Base-by-base conservation (phyloP, 306 rosid species). In the Castanea sativa region DNA sequence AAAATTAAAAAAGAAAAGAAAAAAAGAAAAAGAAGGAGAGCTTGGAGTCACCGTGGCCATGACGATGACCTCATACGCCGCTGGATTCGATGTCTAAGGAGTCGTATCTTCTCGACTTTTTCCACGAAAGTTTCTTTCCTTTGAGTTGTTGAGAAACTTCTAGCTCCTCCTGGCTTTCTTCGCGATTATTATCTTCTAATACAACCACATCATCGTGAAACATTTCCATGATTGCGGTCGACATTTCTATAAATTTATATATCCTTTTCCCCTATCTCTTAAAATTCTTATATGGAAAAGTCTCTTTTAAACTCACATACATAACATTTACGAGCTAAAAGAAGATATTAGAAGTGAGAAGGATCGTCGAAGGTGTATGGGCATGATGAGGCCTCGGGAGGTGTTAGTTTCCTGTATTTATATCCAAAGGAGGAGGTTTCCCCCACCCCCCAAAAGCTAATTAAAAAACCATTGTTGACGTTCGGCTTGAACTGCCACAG, bases 81-180 rank as follows among this genome's bases (percentile, higher is more conserved):
- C 60, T 69, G 1, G 89, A 75, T 43, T 83, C 88, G 60, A 83
- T 20, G 76, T 88, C 91, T 29, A 88, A 58, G 13, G 88, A 88
- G 76, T 88, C 91, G 52, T 63, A 38, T 30, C 89, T 45, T 25
- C 79, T 71, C 68, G 83, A 53, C 61, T 79, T 81, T 0, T 74
- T 71, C 76, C 79, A 74, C 18, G 87, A 84, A 18, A 74, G 69
- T 63, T 73, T 81, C 81, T 55, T 79, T 3, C 16, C 69, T 0
- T 56, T 27, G 29, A 80, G 82, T 41, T 57, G 61, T 12, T 77
- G 59, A 10, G 71, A 25, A 64, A 30, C 12, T 55, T 33, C 38
- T 1, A 35, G 60, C 11, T 25, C 75, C 11, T 5, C 23, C 58
- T 16, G 20, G 6, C 12, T 14, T 27, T 33, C 67, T 21, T 32